Conservation (phyloP, 345 rosid species). For the Psidium friedrichsthalianum region DNA sequence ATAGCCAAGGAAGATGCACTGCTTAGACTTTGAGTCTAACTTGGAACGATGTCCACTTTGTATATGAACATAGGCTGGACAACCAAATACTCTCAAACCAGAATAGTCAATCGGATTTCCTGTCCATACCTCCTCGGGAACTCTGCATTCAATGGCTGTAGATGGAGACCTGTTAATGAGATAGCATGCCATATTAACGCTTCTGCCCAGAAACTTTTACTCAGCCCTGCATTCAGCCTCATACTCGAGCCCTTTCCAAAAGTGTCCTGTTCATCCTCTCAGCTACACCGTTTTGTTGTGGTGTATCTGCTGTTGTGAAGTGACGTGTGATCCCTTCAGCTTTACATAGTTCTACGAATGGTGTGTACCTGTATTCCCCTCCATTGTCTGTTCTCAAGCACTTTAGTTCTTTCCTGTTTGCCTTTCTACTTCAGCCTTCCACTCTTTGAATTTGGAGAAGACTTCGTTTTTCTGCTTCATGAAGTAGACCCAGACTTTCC, state of each 20-base stretch:
- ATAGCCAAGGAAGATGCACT: too few species aligned
- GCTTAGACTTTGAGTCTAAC: too few species aligned
- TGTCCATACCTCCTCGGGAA: not conserved
- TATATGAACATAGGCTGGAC: too few species aligned
- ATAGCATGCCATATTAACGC: not conserved
- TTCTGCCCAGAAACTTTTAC: not conserved
- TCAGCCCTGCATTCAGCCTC: not conserved
- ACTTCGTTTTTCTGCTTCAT: too few species aligned
- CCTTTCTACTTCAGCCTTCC: not conserved
- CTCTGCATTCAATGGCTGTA: not conserved
- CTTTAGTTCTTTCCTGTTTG: not conserved
- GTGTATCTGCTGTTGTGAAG: too few species aligned
- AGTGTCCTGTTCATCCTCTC: not conserved
- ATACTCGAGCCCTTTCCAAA: not conserved
- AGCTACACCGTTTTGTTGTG: too few species aligned
- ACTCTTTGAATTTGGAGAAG: too few species aligned
- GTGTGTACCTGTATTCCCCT: not conserved
- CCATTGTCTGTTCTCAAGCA: not conserved
- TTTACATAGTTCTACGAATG: not conserved
- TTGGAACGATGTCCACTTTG: too few species aligned
- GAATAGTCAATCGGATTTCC: too few species aligned
- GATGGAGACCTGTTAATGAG: not conserved
- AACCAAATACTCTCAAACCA: too few species aligned
- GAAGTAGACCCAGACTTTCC: too few species aligned
- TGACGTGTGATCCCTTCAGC: not conserved